Evolutionary conservation across 208 protist genomes (phyloP), one percentile per base, ranked within the genome.

Genomic region (Leptomonas pyrrhocoris): DNA sequence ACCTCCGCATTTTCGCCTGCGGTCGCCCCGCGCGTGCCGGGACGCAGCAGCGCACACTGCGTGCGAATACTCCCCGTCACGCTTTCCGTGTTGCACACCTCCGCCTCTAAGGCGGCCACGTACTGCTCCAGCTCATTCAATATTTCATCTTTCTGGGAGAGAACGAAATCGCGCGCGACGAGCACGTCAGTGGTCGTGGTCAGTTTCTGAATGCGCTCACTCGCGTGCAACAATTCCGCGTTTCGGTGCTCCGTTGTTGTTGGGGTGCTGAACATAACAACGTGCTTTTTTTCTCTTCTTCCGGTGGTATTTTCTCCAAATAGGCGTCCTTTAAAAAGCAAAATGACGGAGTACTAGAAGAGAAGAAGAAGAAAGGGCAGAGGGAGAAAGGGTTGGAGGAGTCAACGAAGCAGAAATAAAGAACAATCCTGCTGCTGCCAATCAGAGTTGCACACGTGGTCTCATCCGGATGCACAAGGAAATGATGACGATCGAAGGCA

Each of bases 181-280:
- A 93, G 82, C 30, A 79, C 66, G 61, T 93, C 84, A 8, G 86
- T 61, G 43, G 86, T 81, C 25, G 65, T 65, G 18, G 81, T 74
- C 50, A 92, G 72, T 42, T 77, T 79, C 18, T 84, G 77, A 54
- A 92, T 85, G 40, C 76, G 65, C 21, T 65, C 68, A 54, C 68
- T 79, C 15, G 68, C 71, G 59, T 67, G 48, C 66, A 88, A 34
- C 3, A 73, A 56, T 13, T 59, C 53, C 0, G 59, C 65, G 51
- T 88, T 92, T 12, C 58, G 58, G 46, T 87, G 79, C 23, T 19
- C 56, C 23, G 56, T 21, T 9, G 56, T 4, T 16, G 43, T 21
- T 13, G 64, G 18, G 25, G 38, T 50, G 18, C 9, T 48, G 13
- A 55, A 51, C 54, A 51, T 54, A 43, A 8, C 21, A 1, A 6